Percentiles rank a stretch among this genome's conserved stretches.
These are phyloP conservation scores for Cladophialophora exuberans DNA, from an alignment of 2,329 filamentous ascomycete genomes.

Conservation along the genomic window DNA sequence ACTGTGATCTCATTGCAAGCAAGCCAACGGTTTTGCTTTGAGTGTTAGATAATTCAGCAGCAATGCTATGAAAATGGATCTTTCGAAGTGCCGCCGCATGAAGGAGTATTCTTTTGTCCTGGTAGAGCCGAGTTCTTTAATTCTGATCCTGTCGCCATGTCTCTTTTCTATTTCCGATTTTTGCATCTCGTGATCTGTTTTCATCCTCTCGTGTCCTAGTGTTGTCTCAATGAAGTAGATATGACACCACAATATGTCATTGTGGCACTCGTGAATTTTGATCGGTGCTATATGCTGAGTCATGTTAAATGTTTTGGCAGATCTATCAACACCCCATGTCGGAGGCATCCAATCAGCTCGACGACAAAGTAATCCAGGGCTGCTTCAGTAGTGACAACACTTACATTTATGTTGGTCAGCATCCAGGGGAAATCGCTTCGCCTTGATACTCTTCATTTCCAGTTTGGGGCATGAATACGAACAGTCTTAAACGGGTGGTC, in stretches of 20 bases:
- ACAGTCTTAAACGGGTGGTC: neutral
- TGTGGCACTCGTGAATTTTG: too few relatives aligned
- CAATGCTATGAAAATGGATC: conserved; percentile 25
- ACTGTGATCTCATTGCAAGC: conserved; percentile 11
- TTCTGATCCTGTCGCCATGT: too few relatives aligned
- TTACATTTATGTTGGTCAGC: conserved; percentile 8
- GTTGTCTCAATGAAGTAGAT: too few relatives aligned
- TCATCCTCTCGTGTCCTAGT: too few relatives aligned
- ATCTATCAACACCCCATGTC: conserved; percentile 1
- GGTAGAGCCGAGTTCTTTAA: too few relatives aligned
- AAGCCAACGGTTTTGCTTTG: conserved; percentile 5
- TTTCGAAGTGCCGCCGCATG: neutral
- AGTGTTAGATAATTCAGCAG: conserved; percentile 27
- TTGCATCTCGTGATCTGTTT: too few relatives aligned
- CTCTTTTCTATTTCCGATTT: too few relatives aligned
- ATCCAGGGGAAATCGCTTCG: neutral
- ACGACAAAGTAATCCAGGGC: conserved; percentile 8
- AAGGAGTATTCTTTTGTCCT: neutral
- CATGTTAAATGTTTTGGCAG: conserved; percentile 1
- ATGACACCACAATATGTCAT: too few relatives aligned
- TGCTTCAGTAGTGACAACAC: neutral
- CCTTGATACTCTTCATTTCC: neutral
- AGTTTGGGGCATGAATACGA: conserved; percentile 15
- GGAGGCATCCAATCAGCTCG: neutral
- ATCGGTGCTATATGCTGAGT: conserved; percentile 1